Evolutionary conservation across 2,329 filamentous ascomycete genomes (phyloP).

Genomic region (Coniochaeta sp.): DNA sequence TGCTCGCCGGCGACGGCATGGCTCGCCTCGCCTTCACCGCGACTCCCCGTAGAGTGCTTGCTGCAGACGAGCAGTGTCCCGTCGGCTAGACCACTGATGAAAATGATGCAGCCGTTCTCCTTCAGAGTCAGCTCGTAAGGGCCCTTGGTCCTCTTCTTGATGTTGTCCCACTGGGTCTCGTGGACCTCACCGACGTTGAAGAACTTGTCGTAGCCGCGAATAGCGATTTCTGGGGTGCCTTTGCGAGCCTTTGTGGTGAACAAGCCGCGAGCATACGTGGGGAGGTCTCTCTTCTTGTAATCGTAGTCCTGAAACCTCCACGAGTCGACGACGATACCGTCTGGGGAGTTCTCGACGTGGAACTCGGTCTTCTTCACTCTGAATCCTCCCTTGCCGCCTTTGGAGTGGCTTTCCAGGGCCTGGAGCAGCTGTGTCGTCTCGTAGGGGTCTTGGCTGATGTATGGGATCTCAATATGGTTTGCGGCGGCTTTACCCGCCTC

Average conservation of each 20-base stretch:
- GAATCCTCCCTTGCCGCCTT: constrained; percentile 46
- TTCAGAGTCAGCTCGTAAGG: constrained; percentile 96
- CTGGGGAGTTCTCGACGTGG: constrained; percentile 52
- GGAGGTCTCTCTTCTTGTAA: constrained; percentile 80
- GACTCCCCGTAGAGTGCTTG: constrained; percentile 88
- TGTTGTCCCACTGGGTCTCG: constrained; percentile 76
- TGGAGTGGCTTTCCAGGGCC: constrained; percentile 49
- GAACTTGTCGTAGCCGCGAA: constrained; percentile 97
- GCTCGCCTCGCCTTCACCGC: constrained; percentile 64
- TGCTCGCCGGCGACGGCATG: constrained; percentile 79
- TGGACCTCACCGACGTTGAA: constrained; percentile 85
- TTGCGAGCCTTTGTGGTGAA: constrained; percentile 66
- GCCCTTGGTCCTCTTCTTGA: constrained; percentile 66
- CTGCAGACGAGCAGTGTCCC: constrained; percentile 92
- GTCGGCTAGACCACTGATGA: constrained; percentile 86
- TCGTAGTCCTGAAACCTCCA: constrained; percentile 96
- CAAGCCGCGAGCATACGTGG: constrained; percentile 86
- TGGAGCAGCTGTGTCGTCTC: constrained; percentile 60
- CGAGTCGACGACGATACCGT: constrained; percentile 68
- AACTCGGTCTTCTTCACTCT: constrained; percentile 79
- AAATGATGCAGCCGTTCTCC: constrained; percentile 99
- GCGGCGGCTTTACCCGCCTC: constrained; percentile 18
- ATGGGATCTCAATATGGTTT: constrained; percentile 44
- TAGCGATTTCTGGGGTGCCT: constrained; percentile 67
- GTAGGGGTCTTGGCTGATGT: constrained; percentile 60